A percentile compares a stretch with the other conserved stretches of the same genome.
phyloP scores from a whole-genome alignment of 1,139 yeast genomes.

The Tardiomyces depauwii region DNA sequence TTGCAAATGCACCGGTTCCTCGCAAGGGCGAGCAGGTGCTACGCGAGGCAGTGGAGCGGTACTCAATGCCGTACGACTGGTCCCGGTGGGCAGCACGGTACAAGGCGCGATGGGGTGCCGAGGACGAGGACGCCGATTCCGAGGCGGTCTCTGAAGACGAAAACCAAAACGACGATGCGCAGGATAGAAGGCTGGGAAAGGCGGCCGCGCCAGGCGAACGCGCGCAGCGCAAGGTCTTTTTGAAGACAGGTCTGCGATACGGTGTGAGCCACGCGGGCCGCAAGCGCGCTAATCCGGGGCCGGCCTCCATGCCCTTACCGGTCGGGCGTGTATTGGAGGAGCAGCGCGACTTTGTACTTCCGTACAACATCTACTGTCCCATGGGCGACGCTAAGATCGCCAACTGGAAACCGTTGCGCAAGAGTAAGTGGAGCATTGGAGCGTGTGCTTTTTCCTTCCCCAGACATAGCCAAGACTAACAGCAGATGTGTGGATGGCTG shows the following conservation, averaged over 20 bases:
- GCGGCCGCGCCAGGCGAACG: background rate
- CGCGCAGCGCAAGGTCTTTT: background rate
- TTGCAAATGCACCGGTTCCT: constrained; percentile 13
- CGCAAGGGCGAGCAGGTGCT: constrained; percentile 7
- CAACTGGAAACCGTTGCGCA: constrained; percentile 22
- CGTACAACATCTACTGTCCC: constrained; percentile 28
- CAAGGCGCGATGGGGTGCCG: constrained; percentile 11
- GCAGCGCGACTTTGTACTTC: constrained; percentile 20
- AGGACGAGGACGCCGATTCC: constrained; percentile 8
- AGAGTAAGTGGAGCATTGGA: background rate
- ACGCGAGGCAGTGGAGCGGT: constrained; percentile 7
- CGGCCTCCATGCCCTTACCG: background rate
- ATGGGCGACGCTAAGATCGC: constrained; percentile 14
- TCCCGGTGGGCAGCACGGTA: background rate
- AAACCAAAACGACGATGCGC: background rate
- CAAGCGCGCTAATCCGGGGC: background rate
- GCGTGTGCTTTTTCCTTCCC: too few relatives aligned
- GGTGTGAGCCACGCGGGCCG: background rate
- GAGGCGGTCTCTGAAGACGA: too few relatives aligned
- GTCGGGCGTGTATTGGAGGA: constrained; percentile 3
- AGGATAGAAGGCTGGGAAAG: constrained; percentile 2
- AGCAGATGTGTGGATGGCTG: constrained; percentile 18
- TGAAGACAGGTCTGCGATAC: background rate
- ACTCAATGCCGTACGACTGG: constrained; percentile 7
- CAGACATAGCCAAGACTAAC: constrained; percentile 3